Base-by-base conservation (phyloP, 257 asterid species). In the Nicotiana tabacum region DNA sequence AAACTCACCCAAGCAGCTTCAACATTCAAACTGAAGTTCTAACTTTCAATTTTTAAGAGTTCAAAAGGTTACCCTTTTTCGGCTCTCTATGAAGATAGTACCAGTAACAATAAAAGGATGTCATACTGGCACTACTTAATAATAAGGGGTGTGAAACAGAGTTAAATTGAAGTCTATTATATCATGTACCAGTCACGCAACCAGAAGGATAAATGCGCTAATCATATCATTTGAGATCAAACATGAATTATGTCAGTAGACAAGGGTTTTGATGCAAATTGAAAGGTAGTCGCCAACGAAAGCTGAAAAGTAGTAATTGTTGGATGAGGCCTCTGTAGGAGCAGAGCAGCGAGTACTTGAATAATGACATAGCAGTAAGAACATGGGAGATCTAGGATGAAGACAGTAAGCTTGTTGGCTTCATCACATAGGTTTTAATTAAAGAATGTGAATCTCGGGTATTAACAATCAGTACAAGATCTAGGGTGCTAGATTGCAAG, bases 311-410 rank as follows among this genome's bases (percentile, higher is more conserved):
- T 39, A 39, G 77, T 37, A 69, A 33, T 39, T 37, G 56, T 9
- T 17, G 56, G 9, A 68, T 37, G 30, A 68, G 55, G 77, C 77
- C 33, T 61, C 33, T 24, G 27, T 37, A 68, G 32, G 77, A 68
- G 30, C 2, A 53, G 55, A 37, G 77, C 30, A 68, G 9, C 5
- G 35, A 68, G 77, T 9, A 51, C 4, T 68, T 35, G 37, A 15
- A 9, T 68, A 21, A 68, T 68, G 17, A 35, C 77, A 68, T 9
- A 37, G 77, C 77, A 68, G 55, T 68, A 35, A 68, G 77, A 68
- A 37, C 56, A 68, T 68, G 77, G 77, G 77, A 68, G 56, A 37
- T 30, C 77, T 68, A 69, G 77, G 77, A 69, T 69, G 77, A 39
- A 69, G 56, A 69, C 33, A n/a, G 35, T 27, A 62, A 62, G 77